Evolutionary conservation across 768 basidiomycete species (phyloP).

Genomic region (Macrolepiota dolichaula): DNA sequence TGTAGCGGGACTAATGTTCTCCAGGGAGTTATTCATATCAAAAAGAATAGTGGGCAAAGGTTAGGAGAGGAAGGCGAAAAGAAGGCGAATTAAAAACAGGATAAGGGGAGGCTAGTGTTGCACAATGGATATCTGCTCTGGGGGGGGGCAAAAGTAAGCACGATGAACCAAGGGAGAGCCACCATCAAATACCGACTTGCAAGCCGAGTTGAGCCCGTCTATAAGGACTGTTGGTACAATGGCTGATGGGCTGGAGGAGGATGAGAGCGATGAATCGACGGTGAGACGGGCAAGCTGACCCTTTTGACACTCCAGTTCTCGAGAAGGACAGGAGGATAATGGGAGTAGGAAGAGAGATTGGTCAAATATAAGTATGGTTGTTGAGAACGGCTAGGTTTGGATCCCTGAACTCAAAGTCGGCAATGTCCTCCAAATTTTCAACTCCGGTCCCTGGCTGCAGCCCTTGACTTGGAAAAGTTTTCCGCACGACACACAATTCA

Average conservation of each 20-base stretch:
- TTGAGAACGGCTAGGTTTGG: constrained; percentile 35
- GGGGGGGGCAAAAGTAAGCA: constrained; percentile 18
- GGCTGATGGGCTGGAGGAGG: constrained; percentile 21
- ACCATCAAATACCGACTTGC: constrained; percentile 47
- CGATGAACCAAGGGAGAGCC: constrained; percentile 21
- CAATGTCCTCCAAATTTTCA: constrained; percentile 48
- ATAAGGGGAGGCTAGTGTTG: constrained; percentile 49
- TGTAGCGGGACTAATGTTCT: constrained; percentile 71
- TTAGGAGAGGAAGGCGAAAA: constrained; percentile 54
- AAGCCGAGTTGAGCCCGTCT: constrained; percentile 69
- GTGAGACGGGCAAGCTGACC: constrained; percentile 29
- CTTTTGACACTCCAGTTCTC: constrained; percentile 46
- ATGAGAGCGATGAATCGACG: constrained; percentile 16
- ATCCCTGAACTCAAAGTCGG: constrained; percentile 47
- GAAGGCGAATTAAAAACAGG: constrained; percentile 25
- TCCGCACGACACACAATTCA: constrained; percentile 9
- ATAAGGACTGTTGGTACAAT: constrained; percentile 83
- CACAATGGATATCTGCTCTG: constrained; percentile 56
- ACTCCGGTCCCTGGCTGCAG: constrained; percentile 37
- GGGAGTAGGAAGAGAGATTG: constrained; percentile 25
- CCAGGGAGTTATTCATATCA: constrained; percentile 64
- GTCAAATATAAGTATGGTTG: constrained; percentile 44
- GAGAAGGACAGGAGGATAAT: constrained; percentile 32
- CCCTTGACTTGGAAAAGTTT: constrained; percentile 12
- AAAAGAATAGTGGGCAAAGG: constrained; percentile 37